phyloP scores from a whole-genome alignment of 164 flowering plant species.

The Platanus orientalis region DNA sequence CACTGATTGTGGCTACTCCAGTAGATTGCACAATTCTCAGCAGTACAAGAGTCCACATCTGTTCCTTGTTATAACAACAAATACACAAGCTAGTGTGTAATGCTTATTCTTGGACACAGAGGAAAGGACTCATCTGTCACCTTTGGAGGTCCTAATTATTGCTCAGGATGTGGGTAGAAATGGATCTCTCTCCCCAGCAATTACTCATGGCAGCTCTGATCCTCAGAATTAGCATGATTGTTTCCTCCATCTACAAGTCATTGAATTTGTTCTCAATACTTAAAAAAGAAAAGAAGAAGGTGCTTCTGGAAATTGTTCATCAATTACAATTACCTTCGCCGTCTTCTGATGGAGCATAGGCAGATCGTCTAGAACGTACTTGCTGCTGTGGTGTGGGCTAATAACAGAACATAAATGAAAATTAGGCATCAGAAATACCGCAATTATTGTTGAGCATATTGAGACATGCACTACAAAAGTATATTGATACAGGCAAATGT shows the following conservation, averaged over 20 bases:
- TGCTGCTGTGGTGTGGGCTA: constrained; percentile 84
- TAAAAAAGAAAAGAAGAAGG: not conserved
- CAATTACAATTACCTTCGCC: constrained; percentile 23
- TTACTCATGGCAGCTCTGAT: constrained; percentile 3
- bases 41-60: not conserved
- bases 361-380: constrained; percentile 62
- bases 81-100: not conserved
- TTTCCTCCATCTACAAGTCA: constrained; percentile 13
- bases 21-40: not conserved
- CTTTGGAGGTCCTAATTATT: too few species aligned
- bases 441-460: too few species aligned
- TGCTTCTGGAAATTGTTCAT: not conserved
- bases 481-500: too few species aligned
- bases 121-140: not conserved
- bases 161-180: not conserved
- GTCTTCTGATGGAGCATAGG: constrained; percentile 53
- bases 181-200: not conserved
- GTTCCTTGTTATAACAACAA: constrained; percentile 1
- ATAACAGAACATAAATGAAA: not conserved
- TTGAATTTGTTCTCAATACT: not conserved
- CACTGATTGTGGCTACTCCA: too few species aligned
- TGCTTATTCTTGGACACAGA: not conserved
- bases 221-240: not conserved
- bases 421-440: too few species aligned
- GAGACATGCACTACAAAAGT: too few species aligned